A percentile compares a stretch with the other conserved stretches of the same genome.
Evolutionary conservation across 106 monocot species (phyloP).

Genomic region (Amphibolis antarctica): DNA sequence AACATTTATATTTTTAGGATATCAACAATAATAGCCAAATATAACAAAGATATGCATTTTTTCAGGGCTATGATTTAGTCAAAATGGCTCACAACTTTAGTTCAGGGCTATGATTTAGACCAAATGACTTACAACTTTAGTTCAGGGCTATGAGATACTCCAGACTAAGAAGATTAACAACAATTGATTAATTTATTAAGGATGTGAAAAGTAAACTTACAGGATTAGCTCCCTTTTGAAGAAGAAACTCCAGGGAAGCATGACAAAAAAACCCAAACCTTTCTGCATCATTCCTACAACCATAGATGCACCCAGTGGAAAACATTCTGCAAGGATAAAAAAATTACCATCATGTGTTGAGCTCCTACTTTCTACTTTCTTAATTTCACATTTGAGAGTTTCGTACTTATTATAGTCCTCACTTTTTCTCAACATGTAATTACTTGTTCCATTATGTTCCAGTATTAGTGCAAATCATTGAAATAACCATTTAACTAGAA

Average conservation of each 20-base stretch:
- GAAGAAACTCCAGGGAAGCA: constrained; percentile 84
- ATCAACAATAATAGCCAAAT: too few relatives aligned
- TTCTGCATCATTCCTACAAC: constrained; percentile 57
- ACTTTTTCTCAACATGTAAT: too few relatives aligned
- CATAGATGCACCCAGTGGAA: constrained; percentile 74
- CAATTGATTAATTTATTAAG: background rate
- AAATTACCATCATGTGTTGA: background rate
- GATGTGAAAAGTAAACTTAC: constrained; percentile 29
- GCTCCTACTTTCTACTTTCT: background rate
- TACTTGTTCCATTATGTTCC: too few relatives aligned
- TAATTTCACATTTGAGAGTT: too few relatives aligned
- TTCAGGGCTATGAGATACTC: background rate
- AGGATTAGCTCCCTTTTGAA: constrained; percentile 65
- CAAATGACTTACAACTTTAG: background rate
- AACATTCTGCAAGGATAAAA: constrained; percentile 65
- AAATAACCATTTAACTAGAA: too few relatives aligned
- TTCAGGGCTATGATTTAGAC: too few relatives aligned
- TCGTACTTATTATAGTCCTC: too few relatives aligned
- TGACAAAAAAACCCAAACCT: constrained; percentile 94
- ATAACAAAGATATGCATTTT: too few relatives aligned
- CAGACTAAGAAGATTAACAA: background rate
- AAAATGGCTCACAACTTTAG: too few relatives aligned
- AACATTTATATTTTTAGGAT: too few relatives aligned
- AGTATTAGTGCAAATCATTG: too few relatives aligned
- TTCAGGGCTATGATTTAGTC: too few relatives aligned